Conservation (phyloP, 2,329 filamentous ascomycete species). For the Penicillium sp. region DNA sequence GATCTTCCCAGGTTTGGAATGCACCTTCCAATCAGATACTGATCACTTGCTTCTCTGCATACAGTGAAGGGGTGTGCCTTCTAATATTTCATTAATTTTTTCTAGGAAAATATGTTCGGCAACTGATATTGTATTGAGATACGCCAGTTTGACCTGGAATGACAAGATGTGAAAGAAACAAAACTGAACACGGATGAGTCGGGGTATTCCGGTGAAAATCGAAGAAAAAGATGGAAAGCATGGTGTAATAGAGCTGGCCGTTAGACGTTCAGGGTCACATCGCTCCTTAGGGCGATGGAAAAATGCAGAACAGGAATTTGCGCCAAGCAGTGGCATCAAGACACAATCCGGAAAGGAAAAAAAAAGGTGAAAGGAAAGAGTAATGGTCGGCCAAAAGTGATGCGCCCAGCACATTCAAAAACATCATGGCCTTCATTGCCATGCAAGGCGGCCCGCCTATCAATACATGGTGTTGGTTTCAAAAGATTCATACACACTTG, state of each 20-base stretch:
- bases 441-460: conserved; percentile 11
- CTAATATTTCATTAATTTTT: not conserved
- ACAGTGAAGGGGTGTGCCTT: conserved; percentile 3
- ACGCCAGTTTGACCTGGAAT: conserved; percentile 17
- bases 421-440: conserved; percentile 5
- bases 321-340: conserved; percentile 13
- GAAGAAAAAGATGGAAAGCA: conserved; percentile 12
- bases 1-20: conserved; percentile 11
- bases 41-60: conserved; percentile 1
- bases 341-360: conserved; percentile 12
- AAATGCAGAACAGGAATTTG: conserved; percentile 3
- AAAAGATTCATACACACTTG: conserved; percentile 14
- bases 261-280: conserved; percentile 15
- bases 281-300: conserved; percentile 7
- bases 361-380: conserved; percentile 15
- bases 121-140: conserved; percentile 15
- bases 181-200: conserved; percentile 23
- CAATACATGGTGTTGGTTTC: conserved; percentile 13
- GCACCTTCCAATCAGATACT: conserved; percentile 16
- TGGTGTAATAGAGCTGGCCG: conserved; percentile 10
- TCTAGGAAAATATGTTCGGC: conserved; percentile 2
- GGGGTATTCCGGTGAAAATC: conserved; percentile 33
- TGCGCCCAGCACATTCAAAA: conserved; percentile 25
- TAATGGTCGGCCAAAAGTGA: conserved; percentile 14
- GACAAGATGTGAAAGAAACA: conserved; percentile 12